Conservation (phyloP, 169 alveolate species). For the Plasmodium gonderi region DNA sequence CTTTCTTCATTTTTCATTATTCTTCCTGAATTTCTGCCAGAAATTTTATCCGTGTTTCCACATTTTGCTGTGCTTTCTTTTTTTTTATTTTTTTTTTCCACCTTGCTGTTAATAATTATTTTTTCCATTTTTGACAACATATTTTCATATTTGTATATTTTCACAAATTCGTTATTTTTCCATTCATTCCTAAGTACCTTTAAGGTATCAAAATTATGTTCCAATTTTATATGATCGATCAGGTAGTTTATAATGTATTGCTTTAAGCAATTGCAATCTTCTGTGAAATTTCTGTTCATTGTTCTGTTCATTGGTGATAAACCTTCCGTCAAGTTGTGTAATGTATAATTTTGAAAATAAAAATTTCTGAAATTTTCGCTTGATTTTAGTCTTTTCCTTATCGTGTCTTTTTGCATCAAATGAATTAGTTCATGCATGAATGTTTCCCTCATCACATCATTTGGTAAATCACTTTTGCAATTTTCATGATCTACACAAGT, state of each 20-base stretch:
- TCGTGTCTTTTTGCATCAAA: background rate
- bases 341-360: slow-evolving; percentile 18
- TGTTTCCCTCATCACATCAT: background rate
- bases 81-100: background rate
- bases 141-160: slow-evolving; percentile 39
- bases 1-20: background rate
- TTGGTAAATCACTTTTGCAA: background rate
- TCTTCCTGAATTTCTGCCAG: background rate
- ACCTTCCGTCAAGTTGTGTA: slow-evolving; percentile 8
- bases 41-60: background rate
- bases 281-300: background rate
- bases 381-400: slow-evolving; percentile 6
- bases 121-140: background rate
- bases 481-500: background rate
- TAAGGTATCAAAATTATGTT: slow-evolving; percentile 16
- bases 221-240: slow-evolving; percentile 17
- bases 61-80: background rate
- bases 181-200: slow-evolving; percentile 24
- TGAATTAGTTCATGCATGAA: background rate
- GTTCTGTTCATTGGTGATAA: slow-evolving; percentile 53
- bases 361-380: slow-evolving; percentile 3
- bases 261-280: slow-evolving; percentile 24
- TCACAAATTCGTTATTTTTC: slow-evolving; percentile 22
- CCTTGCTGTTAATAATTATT: background rate
- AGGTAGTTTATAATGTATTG: slow-evolving; percentile 25